phyloP scores from a whole-genome alignment of 2,329 filamentous ascomycete genomes.

The Esteya vermicola region DNA sequence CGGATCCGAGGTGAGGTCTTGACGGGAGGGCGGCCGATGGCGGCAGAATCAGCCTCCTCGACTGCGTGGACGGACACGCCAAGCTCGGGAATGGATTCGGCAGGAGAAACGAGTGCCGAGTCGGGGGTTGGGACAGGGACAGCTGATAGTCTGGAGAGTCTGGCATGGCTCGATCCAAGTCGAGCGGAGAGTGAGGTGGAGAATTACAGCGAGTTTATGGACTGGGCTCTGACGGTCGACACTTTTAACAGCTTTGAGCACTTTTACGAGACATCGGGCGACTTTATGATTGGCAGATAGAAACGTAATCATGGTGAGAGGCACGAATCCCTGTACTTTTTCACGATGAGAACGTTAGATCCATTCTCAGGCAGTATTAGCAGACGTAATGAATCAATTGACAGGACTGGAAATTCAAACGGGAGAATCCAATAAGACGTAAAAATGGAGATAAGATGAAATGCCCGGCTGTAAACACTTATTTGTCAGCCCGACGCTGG shows the following conservation, averaged over 20 bases:
- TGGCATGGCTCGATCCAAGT: constrained; percentile 1
- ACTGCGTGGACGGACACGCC: no score
- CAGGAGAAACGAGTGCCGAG: background rate
- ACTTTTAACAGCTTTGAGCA: constrained; percentile 6
- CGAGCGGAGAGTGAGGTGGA: background rate
- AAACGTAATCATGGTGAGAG: background rate
- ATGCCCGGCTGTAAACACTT: no score
- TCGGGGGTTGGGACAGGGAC: background rate
- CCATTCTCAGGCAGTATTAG: no score
- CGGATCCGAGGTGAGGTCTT: background rate
- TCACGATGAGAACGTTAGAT: no score
- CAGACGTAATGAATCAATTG: no score
- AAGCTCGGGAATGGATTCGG: background rate
- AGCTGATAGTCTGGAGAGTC: background rate
- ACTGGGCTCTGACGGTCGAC: constrained; percentile 7
- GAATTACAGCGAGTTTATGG: constrained; percentile 4
- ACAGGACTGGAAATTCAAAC: no score
- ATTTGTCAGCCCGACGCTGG: background rate
- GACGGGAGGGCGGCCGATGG: background rate
- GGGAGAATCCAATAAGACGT: no score
- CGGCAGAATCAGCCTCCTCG: background rate
- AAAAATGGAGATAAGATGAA: no score
- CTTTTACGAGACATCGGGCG: constrained; percentile 11
- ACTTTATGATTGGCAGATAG: background rate
- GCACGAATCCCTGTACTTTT: background rate